Conservation (phyloP, 805 yeast species). For the Sungouiozyma ichnusensis region DNA sequence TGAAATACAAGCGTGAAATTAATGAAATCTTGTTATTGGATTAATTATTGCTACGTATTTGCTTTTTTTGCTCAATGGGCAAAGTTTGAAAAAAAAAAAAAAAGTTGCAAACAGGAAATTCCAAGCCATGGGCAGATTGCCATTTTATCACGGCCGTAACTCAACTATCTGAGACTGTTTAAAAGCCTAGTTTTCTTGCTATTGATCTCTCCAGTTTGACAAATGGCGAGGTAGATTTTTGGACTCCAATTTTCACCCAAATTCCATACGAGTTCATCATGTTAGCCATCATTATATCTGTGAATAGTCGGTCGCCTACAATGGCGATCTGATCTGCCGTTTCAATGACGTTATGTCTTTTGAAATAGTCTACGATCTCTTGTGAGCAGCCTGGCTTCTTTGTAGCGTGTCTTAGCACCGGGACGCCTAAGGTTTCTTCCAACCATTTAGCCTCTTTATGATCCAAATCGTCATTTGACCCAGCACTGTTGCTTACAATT, state of each 20-base stretch:
- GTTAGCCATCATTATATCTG: conserved; percentile 91
- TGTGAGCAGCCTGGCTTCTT: conserved; percentile 75
- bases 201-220: conserved; percentile 13
- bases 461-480: conserved; percentile 63
- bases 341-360: conserved; percentile 34
- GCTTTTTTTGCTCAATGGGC: too few species aligned
- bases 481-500: conserved; percentile 89
- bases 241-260: conserved; percentile 77
- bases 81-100: too few species aligned
- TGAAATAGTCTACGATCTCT: conserved; percentile 57
- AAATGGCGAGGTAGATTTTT: conserved; percentile 28
- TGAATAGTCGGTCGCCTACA: conserved; percentile 83
- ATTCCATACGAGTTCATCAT: conserved; percentile 79
- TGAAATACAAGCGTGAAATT: too few species aligned
- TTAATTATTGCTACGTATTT: too few species aligned
- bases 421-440: conserved; percentile 56
- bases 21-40: too few species aligned
- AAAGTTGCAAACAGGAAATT: too few species aligned
- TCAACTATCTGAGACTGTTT: neutral
- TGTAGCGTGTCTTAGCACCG: conserved; percentile 58
- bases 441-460: conserved; percentile 50
- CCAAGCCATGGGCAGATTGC: neutral
- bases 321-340: conserved; percentile 62
- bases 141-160: neutral
- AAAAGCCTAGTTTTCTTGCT: conserved; percentile 3